Percentiles rank a stretch among this genome's conserved stretches.
These are phyloP conservation scores for Streptanthus diversifolius DNA, from an alignment of 345 rosid species.

Conservation along the genomic window DNA sequence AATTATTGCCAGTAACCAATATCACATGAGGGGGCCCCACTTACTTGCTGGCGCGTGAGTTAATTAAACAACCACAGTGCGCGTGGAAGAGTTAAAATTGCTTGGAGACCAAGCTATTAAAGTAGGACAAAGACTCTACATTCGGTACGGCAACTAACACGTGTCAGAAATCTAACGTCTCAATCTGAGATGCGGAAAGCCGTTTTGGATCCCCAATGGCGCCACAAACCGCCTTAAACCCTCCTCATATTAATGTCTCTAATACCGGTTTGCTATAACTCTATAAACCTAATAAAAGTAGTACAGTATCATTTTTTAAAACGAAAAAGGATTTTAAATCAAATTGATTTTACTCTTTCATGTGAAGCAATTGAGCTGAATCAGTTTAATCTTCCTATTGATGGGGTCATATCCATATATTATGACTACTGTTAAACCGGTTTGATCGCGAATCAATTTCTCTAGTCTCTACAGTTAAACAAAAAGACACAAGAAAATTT, in stretches of 20 bases:
- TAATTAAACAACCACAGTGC: background rate
- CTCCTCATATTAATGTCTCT: background rate
- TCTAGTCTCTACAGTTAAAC: background rate
- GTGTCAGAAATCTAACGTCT: constrained; percentile 33
- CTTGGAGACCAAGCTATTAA: constrained; percentile 35
- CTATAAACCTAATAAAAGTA: background rate
- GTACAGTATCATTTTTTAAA: no score
- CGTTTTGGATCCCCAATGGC: constrained; percentile 20
- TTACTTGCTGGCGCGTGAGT: background rate
- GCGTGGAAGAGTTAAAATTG: background rate
- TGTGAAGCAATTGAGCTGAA: background rate
- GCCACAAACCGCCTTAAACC: background rate
- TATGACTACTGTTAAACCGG: constrained; percentile 1
- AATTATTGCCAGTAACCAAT: constrained; percentile 8
- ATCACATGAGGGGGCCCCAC: background rate
- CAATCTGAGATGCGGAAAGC: constrained; percentile 28
- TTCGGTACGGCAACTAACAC: constrained; percentile 30
- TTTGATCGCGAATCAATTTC: background rate
- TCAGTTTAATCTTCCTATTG: background rate
- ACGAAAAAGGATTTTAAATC: no score
- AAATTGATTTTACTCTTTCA: background rate
- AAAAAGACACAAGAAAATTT: background rate
- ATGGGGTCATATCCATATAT: background rate
- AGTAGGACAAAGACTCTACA: constrained; percentile 3
- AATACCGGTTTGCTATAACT: background rate